phyloP scores from a whole-genome alignment of 192 early-diverging fungal species.

The Diversispora epigaea region DNA sequence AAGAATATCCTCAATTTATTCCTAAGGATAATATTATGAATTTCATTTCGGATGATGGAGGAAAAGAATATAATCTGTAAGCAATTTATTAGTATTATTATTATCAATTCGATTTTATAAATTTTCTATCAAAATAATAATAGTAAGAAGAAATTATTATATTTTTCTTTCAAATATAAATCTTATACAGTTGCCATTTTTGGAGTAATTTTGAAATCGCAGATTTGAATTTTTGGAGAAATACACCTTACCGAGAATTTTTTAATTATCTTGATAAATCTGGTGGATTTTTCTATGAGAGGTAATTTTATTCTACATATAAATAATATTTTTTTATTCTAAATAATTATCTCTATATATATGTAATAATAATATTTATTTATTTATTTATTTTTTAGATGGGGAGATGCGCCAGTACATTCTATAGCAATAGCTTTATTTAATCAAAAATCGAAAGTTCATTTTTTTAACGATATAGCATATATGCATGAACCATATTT shows the following conservation, averaged over 20 bases:
- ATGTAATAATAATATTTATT: too few species aligned
- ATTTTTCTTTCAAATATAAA: slow-evolving; percentile 46
- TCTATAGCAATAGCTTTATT: slow-evolving; percentile 66
- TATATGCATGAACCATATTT: slow-evolving; percentile 66
- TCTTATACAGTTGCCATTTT: slow-evolving; percentile 55
- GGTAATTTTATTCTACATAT: too few species aligned
- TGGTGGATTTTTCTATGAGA: slow-evolving; percentile 88
- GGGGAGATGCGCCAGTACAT: slow-evolving; percentile 77
- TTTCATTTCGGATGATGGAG: slow-evolving; percentile 55
- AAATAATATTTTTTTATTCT: too few species aligned
- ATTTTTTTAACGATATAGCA: slow-evolving; percentile 75
- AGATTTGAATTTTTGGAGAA: slow-evolving; percentile 67
- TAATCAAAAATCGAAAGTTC: slow-evolving; percentile 62
- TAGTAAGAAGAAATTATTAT: background rate
- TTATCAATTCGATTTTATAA: too few species aligned
- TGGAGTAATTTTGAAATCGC: slow-evolving; percentile 93
- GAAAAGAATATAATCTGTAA: slow-evolving; percentile 22
- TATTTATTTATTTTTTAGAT: slow-evolving; percentile 43
- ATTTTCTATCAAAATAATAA: background rate
- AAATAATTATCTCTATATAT: too few species aligned
- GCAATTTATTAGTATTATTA: background rate
- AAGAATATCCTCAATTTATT: slow-evolving; percentile 52
- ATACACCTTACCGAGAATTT: slow-evolving; percentile 62
- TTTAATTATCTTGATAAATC: slow-evolving; percentile 67
- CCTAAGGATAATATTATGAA: slow-evolving; percentile 51